Evolutionary conservation across 2,329 filamentous ascomycete genomes (phyloP).

Genomic region (Penicillium freii): DNA sequence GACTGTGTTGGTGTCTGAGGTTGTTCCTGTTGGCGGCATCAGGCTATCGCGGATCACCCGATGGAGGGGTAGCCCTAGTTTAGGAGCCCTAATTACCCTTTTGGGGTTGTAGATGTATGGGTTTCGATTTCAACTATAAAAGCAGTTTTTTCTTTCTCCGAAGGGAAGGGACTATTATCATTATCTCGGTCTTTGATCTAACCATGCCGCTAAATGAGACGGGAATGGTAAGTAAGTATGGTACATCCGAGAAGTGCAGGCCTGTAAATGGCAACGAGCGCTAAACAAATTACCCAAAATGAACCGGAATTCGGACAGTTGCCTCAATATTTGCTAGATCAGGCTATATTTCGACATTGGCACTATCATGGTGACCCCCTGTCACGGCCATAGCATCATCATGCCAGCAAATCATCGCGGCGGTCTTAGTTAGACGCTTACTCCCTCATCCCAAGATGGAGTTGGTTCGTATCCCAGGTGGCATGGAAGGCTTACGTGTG

Average conservation of each 20-base stretch:
- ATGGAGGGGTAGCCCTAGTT: conserved; percentile 9
- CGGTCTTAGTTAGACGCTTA: not conserved
- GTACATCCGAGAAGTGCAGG: not conserved
- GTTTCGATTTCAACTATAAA: not conserved
- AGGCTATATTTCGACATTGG: not conserved
- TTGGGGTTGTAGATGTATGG: not conserved
- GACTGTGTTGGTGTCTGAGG: not conserved
- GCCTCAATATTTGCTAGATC: not conserved
- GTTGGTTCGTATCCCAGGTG: not conserved
- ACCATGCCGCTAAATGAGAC: fast-evolving
- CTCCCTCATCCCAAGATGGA: not conserved
- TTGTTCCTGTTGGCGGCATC: not conserved
- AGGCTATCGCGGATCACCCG: not conserved
- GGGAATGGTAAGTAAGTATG: not conserved
- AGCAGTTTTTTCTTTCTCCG: too few relatives aligned
- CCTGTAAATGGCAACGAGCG: not conserved
- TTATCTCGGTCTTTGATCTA: fast-evolving
- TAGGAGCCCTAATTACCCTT: conserved; percentile 2
- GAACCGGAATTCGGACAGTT: too few relatives aligned
- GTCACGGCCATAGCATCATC: not conserved
- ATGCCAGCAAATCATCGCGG: not conserved
- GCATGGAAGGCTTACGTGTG: not conserved
- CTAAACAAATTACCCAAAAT: not conserved
- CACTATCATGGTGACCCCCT: not conserved
- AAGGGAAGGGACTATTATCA: too few relatives aligned